These are phyloP conservation scores for Scedosporium apiospermum DNA, from an alignment of 2,329 filamentous ascomycete genomes.

Conservation along the genomic window DNA sequence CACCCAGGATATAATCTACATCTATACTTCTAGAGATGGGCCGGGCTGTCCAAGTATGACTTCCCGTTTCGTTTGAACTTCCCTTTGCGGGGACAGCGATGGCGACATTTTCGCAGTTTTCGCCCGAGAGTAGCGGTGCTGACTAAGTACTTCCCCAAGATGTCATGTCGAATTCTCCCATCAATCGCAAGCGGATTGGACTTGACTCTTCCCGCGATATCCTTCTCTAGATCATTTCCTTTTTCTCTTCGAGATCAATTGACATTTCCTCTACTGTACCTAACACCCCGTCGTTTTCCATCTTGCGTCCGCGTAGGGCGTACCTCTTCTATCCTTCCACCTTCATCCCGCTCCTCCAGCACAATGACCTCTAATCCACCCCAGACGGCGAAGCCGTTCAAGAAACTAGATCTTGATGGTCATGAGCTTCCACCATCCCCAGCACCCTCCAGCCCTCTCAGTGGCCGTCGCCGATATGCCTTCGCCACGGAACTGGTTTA, in stretches of 20 bases:
- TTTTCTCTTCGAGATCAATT: background rate
- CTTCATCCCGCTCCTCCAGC: background rate
- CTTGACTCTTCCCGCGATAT: too few species aligned
- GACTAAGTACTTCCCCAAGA: slow-evolving; percentile 1
- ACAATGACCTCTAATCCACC: slow-evolving; percentile 15
- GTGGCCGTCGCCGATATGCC: slow-evolving; percentile 74
- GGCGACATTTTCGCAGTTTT: slow-evolving; percentile 6
- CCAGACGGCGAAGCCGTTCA: slow-evolving; percentile 30
- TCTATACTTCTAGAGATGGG: too few species aligned
- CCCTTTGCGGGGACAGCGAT: background rate
- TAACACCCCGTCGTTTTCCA: background rate
- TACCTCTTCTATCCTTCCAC: background rate
- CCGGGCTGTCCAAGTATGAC: background rate
- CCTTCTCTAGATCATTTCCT: too few species aligned
- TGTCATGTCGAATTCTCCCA: background rate
- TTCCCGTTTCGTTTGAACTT: background rate
- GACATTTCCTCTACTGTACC: background rate
- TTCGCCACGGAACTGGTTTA: slow-evolving; percentile 94
- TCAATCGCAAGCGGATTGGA: too few species aligned
- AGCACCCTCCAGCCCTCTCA: slow-evolving; percentile 80
- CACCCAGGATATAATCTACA: too few species aligned
- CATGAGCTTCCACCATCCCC: slow-evolving; percentile 85
- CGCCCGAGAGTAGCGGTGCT: slow-evolving; percentile 1
- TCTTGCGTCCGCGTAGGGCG: slow-evolving; percentile 1
- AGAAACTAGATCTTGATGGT: slow-evolving; percentile 68